Percentiles rank a stretch among this genome's conserved stretches.
These are phyloP conservation scores for Skeletonema marinoi DNA, from an alignment of 108 stramenopile species.

Conservation along the genomic window DNA sequence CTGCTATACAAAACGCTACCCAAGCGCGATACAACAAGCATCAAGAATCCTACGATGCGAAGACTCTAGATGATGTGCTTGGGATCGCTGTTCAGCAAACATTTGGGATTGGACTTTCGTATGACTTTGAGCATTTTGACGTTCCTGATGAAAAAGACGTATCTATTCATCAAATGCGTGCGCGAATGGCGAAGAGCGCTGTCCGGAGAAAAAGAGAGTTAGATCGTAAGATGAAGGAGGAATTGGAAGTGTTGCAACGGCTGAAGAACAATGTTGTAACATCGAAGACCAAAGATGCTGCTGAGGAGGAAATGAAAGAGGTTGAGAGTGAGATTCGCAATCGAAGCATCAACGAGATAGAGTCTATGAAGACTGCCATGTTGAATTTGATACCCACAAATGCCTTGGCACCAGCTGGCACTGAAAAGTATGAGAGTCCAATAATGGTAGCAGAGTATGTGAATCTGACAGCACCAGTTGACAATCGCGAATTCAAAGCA, in stretches of 20 bases:
- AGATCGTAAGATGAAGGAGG: constrained; percentile 38
- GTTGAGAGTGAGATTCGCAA: constrained; percentile 27
- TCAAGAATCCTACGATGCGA: constrained; percentile 42
- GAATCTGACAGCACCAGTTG: constrained; percentile 23
- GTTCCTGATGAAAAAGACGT: constrained; percentile 39
- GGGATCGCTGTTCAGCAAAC: constrained; percentile 80
- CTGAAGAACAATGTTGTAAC: constrained; percentile 27
- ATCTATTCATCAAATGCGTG: constrained; percentile 67
- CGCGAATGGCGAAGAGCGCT: constrained; percentile 82
- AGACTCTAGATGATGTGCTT: constrained; percentile 67
- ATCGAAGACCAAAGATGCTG: constrained; percentile 9
- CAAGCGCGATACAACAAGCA: constrained; percentile 34
- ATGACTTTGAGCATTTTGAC: constrained; percentile 71
- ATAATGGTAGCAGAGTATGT: constrained; percentile 46
- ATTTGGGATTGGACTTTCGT: constrained; percentile 80
- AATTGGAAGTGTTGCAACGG: constrained; percentile 48
- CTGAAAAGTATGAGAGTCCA: constrained; percentile 34
- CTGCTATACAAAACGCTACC: constrained; percentile 37
- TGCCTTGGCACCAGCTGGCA: constrained; percentile 35
- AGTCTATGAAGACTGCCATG: constrained; percentile 33
- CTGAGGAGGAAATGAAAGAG: constrained; percentile 30
- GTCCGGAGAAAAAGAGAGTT: constrained; percentile 54
- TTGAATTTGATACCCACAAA: constrained; percentile 48
- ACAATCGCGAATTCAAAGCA: constrained; percentile 22
- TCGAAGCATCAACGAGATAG: constrained; percentile 15